Conservation (phyloP, 441 rosid genomes). For the Metrosideros polymorpha region DNA sequence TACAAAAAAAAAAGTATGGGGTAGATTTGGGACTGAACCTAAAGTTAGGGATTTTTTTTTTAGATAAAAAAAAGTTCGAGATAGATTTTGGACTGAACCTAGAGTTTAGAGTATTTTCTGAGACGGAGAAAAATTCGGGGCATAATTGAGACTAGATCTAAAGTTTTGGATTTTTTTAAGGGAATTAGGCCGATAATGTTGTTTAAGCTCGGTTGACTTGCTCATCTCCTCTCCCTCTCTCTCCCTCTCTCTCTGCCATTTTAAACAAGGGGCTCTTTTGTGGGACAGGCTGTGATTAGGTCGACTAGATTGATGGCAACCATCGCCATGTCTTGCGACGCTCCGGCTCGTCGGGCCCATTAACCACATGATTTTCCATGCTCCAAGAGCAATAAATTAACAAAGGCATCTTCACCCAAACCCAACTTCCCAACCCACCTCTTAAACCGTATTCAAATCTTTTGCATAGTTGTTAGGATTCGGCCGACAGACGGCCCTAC, state of each 20-base stretch:
- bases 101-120: too few relatives aligned
- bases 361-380: background rate
- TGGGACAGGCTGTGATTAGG: slow-evolving; percentile 32
- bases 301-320: slow-evolving; percentile 9
- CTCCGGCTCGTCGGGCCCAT: background rate
- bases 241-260: background rate
- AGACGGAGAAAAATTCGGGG: too few relatives aligned
- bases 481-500: background rate
- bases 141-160: too few relatives aligned
- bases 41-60: too few relatives aligned
- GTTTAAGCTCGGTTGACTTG: slow-evolving; percentile 8
- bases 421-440: background rate
- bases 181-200: too few relatives aligned
- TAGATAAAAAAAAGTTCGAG: too few relatives aligned
- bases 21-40: too few relatives aligned
- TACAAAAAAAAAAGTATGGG: too few relatives aligned
- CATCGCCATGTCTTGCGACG: background rate
- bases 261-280: slow-evolving; percentile 7
- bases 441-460: background rate
- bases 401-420: background rate
- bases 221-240: background rate
- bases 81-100: too few relatives aligned
- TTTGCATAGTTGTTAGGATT: background rate
- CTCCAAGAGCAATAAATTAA: background rate
- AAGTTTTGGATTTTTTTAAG: too few relatives aligned